Conservation (phyloP, 371 early-diverging fungal species). For the Antonospora locustae region DNA sequence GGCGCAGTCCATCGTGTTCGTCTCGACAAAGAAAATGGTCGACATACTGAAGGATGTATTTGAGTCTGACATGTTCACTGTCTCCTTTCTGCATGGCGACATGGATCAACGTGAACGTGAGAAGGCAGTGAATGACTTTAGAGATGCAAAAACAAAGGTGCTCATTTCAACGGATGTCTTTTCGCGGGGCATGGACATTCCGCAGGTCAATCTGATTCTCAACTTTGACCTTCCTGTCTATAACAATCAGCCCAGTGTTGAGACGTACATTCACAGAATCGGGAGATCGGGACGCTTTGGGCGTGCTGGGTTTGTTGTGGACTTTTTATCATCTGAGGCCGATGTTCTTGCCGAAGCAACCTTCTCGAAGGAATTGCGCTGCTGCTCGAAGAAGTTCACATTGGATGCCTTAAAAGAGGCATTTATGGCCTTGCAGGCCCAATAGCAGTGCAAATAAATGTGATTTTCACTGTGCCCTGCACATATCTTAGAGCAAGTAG, state of each 20-base stretch:
- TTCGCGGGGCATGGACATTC: constrained; percentile 54
- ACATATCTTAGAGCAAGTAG: no score
- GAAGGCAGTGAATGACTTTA: constrained; percentile 74
- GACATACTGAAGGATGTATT: constrained; percentile 64
- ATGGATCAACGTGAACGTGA: constrained; percentile 68
- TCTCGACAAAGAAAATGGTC: constrained; percentile 62
- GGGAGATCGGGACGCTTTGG: constrained; percentile 96
- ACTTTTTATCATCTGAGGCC: constrained; percentile 61
- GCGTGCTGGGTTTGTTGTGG: constrained; percentile 78
- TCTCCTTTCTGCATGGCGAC: constrained; percentile 72
- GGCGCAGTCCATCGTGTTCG: constrained; percentile 90
- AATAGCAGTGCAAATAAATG: no score
- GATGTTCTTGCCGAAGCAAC: constrained; percentile 26
- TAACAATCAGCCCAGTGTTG: constrained; percentile 60
- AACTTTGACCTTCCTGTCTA: constrained; percentile 82
- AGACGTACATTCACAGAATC: constrained; percentile 90
- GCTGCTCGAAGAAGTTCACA: constrained; percentile 32
- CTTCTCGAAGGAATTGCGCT: constrained; percentile 22
- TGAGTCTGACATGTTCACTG: constrained; percentile 66
- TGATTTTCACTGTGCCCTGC: no score
- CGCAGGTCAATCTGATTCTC: constrained; percentile 79
- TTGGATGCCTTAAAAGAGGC: constrained; percentile 30
- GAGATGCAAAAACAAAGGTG: constrained; percentile 72
- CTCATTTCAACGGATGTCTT: constrained; percentile 57
- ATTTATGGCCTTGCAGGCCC: no score